Evolutionary conservation across 2,329 filamentous ascomycete genomes (phyloP), one percentile per base, ranked within the genome.

Genomic region (Aureobasidium sp.): DNA sequence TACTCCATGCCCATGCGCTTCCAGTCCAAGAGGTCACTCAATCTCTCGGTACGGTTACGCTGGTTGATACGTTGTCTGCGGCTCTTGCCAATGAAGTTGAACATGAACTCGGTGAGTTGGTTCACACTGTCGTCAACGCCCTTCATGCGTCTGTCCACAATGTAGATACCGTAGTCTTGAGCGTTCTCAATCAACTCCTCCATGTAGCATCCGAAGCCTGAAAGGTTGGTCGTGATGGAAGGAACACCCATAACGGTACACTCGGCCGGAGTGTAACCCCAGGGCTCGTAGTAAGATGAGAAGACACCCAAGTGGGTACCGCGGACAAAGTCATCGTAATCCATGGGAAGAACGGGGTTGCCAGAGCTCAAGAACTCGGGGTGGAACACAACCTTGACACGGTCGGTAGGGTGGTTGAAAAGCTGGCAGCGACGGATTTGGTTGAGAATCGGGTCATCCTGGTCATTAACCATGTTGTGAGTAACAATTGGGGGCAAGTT

Each of bases 1-100:
- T 98, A 98, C 72, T 98, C 93, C 84, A 97, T 85, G 19, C 93
- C 93, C 93, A 98, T 98, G 45, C 93, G 81, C 79, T 97, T 97
- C 93, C 93, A 98, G 73, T 98, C 93, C 35, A 98, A 79, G 56
- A 98, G 77, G 68, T 98, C 93, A 65, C 90, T 95, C 52, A 98
- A 75, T 42, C 93, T 83, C 76, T 98, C 93, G 0, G 93, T 98
- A 52, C 93, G 83, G 72, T 98, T 98, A 45, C 93, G 83, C 75
- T 97, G 93, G 78, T 98, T 98, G 79, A 98, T 98, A 47, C 93
- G 88, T 71, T 98, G 93, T 57, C 93, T 84, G 55, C 90, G 86
- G 70, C 88, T 95, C 82, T 98, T 98, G 66, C 79, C 80, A 57
- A 86, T 86, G 67, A 96, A 98, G 41, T 97, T 89, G 66, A 84